A percentile compares a stretch with the other conserved stretches of the same genome.
These are phyloP conservation scores for Sclerotinia spermophila DNA, from an alignment of 2,329 filamentous ascomycete genomes.

Conservation along the genomic window DNA sequence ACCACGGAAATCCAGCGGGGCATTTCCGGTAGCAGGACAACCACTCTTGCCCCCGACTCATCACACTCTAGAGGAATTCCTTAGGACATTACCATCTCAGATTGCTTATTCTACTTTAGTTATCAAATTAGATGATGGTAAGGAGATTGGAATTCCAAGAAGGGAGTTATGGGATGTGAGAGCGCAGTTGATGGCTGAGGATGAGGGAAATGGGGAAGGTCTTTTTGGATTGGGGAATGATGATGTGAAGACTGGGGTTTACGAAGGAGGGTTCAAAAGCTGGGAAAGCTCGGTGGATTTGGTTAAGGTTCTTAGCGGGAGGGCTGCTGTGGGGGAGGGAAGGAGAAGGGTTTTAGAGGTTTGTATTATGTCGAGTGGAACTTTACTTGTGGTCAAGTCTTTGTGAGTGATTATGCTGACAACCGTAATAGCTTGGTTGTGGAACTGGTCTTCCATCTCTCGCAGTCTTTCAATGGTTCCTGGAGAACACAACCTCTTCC, in stretches of 20 bases:
- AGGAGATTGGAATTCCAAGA: slow-evolving; percentile 57
- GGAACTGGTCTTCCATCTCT: slow-evolving; percentile 72
- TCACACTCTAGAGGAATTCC: slow-evolving; percentile 50
- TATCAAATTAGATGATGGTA: slow-evolving; percentile 57
- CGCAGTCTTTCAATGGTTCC: slow-evolving; percentile 62
- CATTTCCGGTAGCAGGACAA: slow-evolving; percentile 61
- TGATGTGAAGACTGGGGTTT: slow-evolving; percentile 77
- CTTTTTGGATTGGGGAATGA: slow-evolving; percentile 58
- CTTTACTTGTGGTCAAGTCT: neutral
- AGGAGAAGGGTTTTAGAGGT: slow-evolving; percentile 35
- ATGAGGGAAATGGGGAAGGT: slow-evolving; percentile 55
- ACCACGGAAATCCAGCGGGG: slow-evolving; percentile 37
- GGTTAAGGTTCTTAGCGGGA: slow-evolving; percentile 52
- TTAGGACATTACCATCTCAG: slow-evolving; percentile 65
- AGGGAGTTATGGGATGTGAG: slow-evolving; percentile 79
- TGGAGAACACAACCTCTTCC: slow-evolving; percentile 30
- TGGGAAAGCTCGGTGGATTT: slow-evolving; percentile 85
- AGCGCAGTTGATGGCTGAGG: slow-evolving; percentile 75
- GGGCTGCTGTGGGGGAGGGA: slow-evolving; percentile 13
- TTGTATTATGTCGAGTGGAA: slow-evolving; percentile 16
- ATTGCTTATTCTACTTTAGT: slow-evolving; percentile 64
- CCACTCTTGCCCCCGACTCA: slow-evolving; percentile 53
- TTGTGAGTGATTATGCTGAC: neutral
- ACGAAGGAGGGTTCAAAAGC: slow-evolving; percentile 85
- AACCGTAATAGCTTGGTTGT: slow-evolving; percentile 61